These are phyloP conservation scores for Pezicula radicicola DNA, from an alignment of 2,329 filamentous ascomycete species.

Conservation along the genomic window DNA sequence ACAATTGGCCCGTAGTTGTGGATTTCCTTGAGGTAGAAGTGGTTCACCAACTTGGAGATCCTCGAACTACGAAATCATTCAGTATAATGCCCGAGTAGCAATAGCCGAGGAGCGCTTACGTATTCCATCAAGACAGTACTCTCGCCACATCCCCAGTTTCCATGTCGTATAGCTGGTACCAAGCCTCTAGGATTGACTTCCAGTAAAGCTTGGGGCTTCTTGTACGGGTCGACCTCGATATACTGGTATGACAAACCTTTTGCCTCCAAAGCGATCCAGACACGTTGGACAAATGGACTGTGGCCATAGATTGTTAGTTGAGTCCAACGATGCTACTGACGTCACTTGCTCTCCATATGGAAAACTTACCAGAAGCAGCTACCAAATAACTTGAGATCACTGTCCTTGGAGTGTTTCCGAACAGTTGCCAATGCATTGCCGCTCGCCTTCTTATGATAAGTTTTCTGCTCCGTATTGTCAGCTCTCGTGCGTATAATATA, in stretches of 20 bases:
- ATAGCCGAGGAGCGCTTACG: slow-evolving; percentile 39
- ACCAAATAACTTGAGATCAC: slow-evolving; percentile 73
- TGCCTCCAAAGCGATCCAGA: slow-evolving; percentile 84
- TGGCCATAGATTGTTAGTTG: slow-evolving; percentile 5
- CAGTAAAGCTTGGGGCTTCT: slow-evolving; percentile 66
- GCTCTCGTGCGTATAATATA: slow-evolving; percentile 23
- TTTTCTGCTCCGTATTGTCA: slow-evolving; percentile 50
- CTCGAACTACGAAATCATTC: slow-evolving; percentile 54
- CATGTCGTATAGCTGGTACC: slow-evolving; percentile 74
- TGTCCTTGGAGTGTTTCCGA: slow-evolving; percentile 66
- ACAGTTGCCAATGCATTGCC: slow-evolving; percentile 68
- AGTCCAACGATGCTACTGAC: slow-evolving; percentile 8
- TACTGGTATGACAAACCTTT: slow-evolving; percentile 82
- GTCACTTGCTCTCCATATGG: slow-evolving; percentile 1
- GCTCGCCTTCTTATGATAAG: slow-evolving; percentile 68
- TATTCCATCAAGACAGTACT: slow-evolving; percentile 85
- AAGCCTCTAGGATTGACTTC: slow-evolving; percentile 74
- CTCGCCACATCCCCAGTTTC: slow-evolving; percentile 79
- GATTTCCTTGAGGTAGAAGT: slow-evolving; percentile 61
- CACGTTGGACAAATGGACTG: slow-evolving; percentile 77
- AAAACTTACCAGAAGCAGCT: slow-evolving; percentile 74
- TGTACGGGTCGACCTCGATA: slow-evolving; percentile 79
- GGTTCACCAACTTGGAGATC: slow-evolving; percentile 60
- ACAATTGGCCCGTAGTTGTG: slow-evolving; percentile 68
- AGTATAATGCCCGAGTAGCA: no score